Evolutionary conservation across 805 yeast species (phyloP).

Genomic region (Lipomyces sp.): DNA sequence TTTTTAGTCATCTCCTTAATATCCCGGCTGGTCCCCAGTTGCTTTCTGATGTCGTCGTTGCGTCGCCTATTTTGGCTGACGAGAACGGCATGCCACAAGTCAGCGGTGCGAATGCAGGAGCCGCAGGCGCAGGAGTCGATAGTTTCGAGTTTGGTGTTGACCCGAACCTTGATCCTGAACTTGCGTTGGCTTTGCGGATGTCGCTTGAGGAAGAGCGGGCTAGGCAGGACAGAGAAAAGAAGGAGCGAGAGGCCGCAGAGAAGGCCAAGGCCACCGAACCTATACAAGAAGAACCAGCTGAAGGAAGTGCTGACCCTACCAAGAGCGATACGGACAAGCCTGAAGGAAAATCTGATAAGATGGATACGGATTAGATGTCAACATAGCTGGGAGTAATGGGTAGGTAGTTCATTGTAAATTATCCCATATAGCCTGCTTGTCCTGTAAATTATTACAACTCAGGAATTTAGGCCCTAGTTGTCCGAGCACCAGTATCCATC

Average conservation of each 20-base stretch:
- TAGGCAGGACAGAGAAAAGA: conserved; percentile 71
- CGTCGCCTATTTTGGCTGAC: conserved; percentile 73
- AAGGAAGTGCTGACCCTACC: conserved; percentile 8
- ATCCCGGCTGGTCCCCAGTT: conserved; percentile 87
- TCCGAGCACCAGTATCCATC: background rate
- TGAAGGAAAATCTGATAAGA: conserved; percentile 27
- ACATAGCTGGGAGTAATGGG: background rate
- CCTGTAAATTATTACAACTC: conserved; percentile 4
- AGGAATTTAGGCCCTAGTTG: background rate
- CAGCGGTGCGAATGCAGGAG: conserved; percentile 52
- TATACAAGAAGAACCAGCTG: conserved; percentile 33
- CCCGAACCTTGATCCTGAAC: conserved; percentile 93
- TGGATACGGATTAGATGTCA: conserved; percentile 31
- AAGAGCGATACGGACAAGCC: conserved; percentile 15
- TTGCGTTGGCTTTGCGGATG: conserved; percentile 91
- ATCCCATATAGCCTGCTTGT: background rate
- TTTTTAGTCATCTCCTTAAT: conserved; percentile 72
- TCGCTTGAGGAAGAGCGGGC: conserved; percentile 94
- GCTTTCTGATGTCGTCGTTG: conserved; percentile 77
- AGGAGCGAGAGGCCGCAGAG: conserved; percentile 24
- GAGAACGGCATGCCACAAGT: conserved; percentile 54
- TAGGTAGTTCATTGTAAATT: background rate
- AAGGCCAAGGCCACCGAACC: conserved; percentile 21
- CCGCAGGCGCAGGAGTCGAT: conserved; percentile 47
- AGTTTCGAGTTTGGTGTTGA: conserved; percentile 75